Conservation (phyloP, 805 yeast species). For the Yamadazyma paraphyllophila region DNA sequence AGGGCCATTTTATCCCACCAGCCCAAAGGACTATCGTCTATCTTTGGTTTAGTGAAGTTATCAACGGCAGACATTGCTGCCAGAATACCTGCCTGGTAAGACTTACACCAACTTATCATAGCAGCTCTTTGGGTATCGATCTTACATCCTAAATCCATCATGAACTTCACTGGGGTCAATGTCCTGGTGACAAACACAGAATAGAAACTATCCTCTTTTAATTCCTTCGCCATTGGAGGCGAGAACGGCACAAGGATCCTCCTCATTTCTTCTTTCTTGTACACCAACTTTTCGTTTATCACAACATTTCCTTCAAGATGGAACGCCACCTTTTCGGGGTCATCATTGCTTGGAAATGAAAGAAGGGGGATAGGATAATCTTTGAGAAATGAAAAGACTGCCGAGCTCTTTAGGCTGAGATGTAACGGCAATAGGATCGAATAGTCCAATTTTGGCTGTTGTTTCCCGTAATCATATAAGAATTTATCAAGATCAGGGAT, state of each 20-base stretch:
- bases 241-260: slow-evolving; percentile 58
- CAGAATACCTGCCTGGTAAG: slow-evolving; percentile 58
- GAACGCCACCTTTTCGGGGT: slow-evolving; percentile 25
- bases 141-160: slow-evolving; percentile 46
- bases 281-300: slow-evolving; percentile 54
- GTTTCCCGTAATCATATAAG: slow-evolving; percentile 37
- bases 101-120: slow-evolving; percentile 60
- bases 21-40: slow-evolving; percentile 45
- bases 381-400: slow-evolving; percentile 44
- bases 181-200: slow-evolving; percentile 61
- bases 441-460: slow-evolving; percentile 54
- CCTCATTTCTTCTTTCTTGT: slow-evolving; percentile 43
- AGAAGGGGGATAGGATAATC: slow-evolving; percentile 61
- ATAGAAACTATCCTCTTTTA: slow-evolving; percentile 46
- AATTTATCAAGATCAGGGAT: slow-evolving; percentile 38
- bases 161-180: slow-evolving; percentile 58
- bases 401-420: slow-evolving; percentile 42
- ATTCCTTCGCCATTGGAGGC: slow-evolving; percentile 41
- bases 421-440: slow-evolving; percentile 55
- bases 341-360: slow-evolving; percentile 42
- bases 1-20: slow-evolving; percentile 57
- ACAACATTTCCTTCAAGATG: slow-evolving; percentile 46
- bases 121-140: slow-evolving; percentile 49
- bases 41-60: slow-evolving; percentile 44
- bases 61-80: slow-evolving; percentile 45